Conservation (phyloP, 176 grass and related monocot species). For the Bolboschoenus planiculmis region DNA sequence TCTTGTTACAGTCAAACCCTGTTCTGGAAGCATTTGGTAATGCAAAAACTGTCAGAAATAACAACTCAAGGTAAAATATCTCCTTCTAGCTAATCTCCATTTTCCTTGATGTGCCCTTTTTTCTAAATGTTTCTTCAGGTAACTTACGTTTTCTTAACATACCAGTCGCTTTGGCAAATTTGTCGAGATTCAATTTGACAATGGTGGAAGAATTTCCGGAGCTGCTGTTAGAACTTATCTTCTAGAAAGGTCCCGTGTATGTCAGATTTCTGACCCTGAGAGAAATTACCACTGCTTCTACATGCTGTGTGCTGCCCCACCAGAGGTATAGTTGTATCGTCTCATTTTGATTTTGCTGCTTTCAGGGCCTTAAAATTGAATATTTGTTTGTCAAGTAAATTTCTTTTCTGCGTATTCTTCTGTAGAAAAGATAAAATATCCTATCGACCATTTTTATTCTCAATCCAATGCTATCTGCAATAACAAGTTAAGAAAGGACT, state of each 20-base stretch:
- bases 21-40: constrained; percentile 96
- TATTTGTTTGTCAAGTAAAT: constrained; percentile 7
- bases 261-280: constrained; percentile 90
- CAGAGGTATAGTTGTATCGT: constrained; percentile 38
- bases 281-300: constrained; percentile 95
- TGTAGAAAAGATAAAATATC: not conserved
- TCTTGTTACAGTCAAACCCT: constrained; percentile 70
- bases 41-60: constrained; percentile 91
- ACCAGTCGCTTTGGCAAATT: constrained; percentile 86
- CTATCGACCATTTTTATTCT: not conserved
- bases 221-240: constrained; percentile 87
- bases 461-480: not conserved
- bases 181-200: constrained; percentile 91
- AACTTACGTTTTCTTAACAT: constrained; percentile 17
- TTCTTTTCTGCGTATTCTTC: not conserved
- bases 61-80: constrained; percentile 68
- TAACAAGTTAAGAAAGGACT: constrained; percentile 1
- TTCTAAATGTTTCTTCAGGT: not conserved
- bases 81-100: not conserved
- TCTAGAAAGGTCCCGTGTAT: constrained; percentile 84
- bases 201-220: constrained; percentile 68
- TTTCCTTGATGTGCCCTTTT: constrained; percentile 17
- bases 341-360: not conserved
- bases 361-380: not conserved
- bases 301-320: constrained; percentile 78